Percentiles rank a stretch among this genome's conserved stretches.
These are phyloP conservation scores for Monilinia polystroma DNA, from an alignment of 2,329 filamentous ascomycete genomes.

Conservation along the genomic window DNA sequence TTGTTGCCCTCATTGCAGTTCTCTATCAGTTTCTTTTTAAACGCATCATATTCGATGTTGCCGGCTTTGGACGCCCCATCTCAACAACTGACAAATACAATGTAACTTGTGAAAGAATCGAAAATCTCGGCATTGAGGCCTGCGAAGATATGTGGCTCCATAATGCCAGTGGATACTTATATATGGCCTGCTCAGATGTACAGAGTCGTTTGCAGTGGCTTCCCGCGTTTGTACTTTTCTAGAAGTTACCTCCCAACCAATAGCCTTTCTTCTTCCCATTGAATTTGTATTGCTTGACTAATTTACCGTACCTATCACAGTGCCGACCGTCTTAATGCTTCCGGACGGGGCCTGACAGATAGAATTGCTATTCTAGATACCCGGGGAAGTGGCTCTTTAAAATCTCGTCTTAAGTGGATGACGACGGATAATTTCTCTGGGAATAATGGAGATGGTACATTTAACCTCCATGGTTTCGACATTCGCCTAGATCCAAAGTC, in stretches of 20 bases:
- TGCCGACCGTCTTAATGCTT: constrained; percentile 32
- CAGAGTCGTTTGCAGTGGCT: constrained; percentile 33
- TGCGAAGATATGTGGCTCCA: constrained; percentile 40
- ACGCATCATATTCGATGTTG: constrained; percentile 35
- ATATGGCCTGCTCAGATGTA: constrained; percentile 36
- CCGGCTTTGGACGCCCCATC: constrained; percentile 40
- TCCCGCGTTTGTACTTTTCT: constrained; percentile 33
- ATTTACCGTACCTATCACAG: constrained; percentile 23
- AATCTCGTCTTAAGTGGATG: constrained; percentile 33
- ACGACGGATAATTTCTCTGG: constrained; percentile 32
- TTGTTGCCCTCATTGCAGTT: constrained; percentile 31
- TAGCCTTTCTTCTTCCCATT: neutral
- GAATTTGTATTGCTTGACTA: neutral
- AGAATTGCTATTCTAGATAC: constrained; percentile 36
- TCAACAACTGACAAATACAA: constrained; percentile 40
- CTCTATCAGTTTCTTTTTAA: constrained; percentile 41
- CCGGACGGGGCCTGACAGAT: constrained; percentile 32
- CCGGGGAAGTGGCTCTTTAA: constrained; percentile 29
- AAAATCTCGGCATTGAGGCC: constrained; percentile 33
- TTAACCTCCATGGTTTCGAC: constrained; percentile 42
- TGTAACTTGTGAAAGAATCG: constrained; percentile 33
- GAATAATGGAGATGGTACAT: constrained; percentile 33
- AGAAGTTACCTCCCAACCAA: neutral
- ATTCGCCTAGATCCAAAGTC: constrained; percentile 34
- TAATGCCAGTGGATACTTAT: constrained; percentile 34